phyloP scores from a whole-genome alignment of 306 rosid genomes.

The Gastrolobium villosum region DNA sequence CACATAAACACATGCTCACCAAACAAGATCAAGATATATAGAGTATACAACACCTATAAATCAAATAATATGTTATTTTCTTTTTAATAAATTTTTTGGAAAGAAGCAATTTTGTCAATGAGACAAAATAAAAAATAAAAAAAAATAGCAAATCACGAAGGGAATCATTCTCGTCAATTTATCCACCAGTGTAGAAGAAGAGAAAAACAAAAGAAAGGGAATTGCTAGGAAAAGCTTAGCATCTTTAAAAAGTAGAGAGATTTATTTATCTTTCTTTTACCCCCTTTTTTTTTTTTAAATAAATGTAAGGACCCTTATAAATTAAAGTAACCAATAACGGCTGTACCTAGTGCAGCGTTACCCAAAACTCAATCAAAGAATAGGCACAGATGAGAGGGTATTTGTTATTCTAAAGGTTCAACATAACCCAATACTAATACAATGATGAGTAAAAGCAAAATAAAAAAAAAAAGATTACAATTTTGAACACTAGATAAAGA shows the following conservation, averaged over 20 bases:
- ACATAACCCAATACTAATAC: constrained; percentile 40
- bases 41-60: too few species aligned
- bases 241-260: background rate
- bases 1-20: too few species aligned
- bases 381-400: background rate
- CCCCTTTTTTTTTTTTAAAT: background rate
- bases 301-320: background rate
- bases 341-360: background rate
- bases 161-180: background rate
- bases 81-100: too few species aligned
- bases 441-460: constrained; percentile 33
- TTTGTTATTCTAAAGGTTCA: constrained; percentile 40
- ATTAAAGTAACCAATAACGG: background rate
- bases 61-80: too few species aligned
- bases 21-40: too few species aligned
- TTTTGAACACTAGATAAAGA: constrained; percentile 41
- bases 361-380: constrained; percentile 21
- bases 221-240: background rate
- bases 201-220: background rate
- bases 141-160: constrained; percentile 17
- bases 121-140: too few species aligned
- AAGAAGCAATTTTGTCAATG: too few species aligned
- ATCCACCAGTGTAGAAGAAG: background rate
- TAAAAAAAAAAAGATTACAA: constrained; percentile 44
- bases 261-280: background rate